A percentile compares a stretch with the other conserved stretches of the same genome.
Conservation (phyloP, 2,329 filamentous ascomycete genomes). For the Cladosporium austrohemisphaericum region DNA sequence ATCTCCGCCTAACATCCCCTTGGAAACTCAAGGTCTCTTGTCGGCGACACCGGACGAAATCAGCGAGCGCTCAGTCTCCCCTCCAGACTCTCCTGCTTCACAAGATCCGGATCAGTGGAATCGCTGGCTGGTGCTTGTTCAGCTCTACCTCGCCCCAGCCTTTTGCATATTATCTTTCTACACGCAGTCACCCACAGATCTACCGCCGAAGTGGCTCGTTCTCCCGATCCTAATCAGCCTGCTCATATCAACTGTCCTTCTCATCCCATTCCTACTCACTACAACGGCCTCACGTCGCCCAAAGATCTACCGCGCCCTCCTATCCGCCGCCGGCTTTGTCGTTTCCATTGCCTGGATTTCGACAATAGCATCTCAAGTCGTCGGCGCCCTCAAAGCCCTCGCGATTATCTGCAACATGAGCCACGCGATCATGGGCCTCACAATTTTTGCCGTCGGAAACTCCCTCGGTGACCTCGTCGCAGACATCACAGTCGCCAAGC, state of each 20-base stretch:
- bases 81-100: constrained; percentile 1
- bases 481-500: constrained; percentile 85
- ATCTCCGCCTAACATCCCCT: background rate
- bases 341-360: constrained; percentile 96
- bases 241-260: constrained; percentile 58
- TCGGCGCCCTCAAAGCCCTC: constrained; percentile 87
- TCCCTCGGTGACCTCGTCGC: constrained; percentile 91
- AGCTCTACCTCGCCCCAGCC: constrained; percentile 80
- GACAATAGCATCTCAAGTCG: constrained; percentile 91
- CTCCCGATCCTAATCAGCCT: constrained; percentile 40
- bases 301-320: constrained; percentile 64
- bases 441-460: constrained; percentile 94
- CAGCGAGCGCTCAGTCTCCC: constrained; percentile 12
- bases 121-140: constrained; percentile 80
- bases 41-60: constrained; percentile 3
- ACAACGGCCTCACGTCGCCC: constrained; percentile 66
- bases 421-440: constrained; percentile 90
- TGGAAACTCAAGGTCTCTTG: background rate
- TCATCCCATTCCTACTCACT: constrained; percentile 63
- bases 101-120: constrained; percentile 61
- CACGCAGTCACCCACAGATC: constrained; percentile 44
- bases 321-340: constrained; percentile 85
- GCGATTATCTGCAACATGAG: constrained; percentile 90
- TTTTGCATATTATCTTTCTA: constrained; percentile 71
- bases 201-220: constrained; percentile 56